Evolutionary conservation across 192 early-diverging fungal genomes (phyloP).

Genomic region (Haplosporangium gracile): DNA sequence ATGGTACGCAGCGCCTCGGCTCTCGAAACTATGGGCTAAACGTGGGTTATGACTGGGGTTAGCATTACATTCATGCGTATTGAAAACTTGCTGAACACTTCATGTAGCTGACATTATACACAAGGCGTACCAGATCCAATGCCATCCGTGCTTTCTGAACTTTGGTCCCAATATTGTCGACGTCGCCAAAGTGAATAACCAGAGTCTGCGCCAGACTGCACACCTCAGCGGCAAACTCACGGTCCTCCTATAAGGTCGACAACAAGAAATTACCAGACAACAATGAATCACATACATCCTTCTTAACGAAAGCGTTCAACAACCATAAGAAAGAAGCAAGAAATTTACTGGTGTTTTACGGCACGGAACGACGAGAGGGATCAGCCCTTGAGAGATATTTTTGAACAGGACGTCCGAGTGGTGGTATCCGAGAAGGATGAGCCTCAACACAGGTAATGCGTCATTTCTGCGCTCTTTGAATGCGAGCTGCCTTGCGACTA

Average conservation of each 20-base stretch:
- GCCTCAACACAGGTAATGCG: slow-evolving; percentile 36
- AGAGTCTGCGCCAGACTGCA: slow-evolving; percentile 42
- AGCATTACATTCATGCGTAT: neutral
- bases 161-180: slow-evolving; percentile 27
- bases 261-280: neutral
- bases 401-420: slow-evolving; percentile 55
- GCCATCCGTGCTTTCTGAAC: slow-evolving; percentile 32
- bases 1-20: slow-evolving; percentile 29
- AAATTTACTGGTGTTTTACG: slow-evolving; percentile 32
- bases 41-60: neutral
- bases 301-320: neutral
- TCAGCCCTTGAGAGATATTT: slow-evolving; percentile 30
- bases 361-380: slow-evolving; percentile 29
- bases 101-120: neutral
- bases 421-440: slow-evolving; percentile 56
- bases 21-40: slow-evolving; percentile 37
- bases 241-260: slow-evolving; percentile 18
- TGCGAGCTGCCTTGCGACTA: slow-evolving; percentile 32
- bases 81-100: neutral
- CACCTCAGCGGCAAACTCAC: slow-evolving; percentile 30
- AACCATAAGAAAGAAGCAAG: neutral
- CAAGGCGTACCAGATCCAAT: slow-evolving; percentile 35
- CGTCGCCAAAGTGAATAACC: slow-evolving; percentile 40
- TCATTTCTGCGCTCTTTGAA: slow-evolving; percentile 43
- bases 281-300: neutral